Base-by-base conservation (phyloP, 2,329 filamentous ascomycete species). In the Diaporthe capsici region DNA sequence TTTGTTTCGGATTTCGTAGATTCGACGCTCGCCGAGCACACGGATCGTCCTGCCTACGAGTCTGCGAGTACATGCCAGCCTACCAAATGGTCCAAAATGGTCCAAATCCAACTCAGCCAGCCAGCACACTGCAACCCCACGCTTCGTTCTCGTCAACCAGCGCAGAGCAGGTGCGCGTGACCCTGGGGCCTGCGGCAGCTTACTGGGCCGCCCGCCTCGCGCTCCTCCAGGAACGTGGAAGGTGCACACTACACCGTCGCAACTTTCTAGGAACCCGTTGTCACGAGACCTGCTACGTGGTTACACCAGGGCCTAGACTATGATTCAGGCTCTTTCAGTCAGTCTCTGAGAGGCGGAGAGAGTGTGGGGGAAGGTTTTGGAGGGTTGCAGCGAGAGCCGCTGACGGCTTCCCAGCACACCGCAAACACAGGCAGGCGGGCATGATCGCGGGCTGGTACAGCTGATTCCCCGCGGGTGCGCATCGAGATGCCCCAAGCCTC, bases 211-310 rank as follows among this genome's bases (percentile, higher is more conserved):
- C 47, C 47, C 63, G 47, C 63, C 49, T 53, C n/a, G 49, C 49
- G n/a, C 61, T 34, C 34, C 34, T 55, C 10, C 49, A 39, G n/a
- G 34, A 70, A 70, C 34, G 34, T 70, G 31, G 65, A 55, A 55
- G 65, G 31, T 55, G 34, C 25, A 39, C 5, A 31, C 31, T 15
- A 5, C 34, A 2, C 22, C 10, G n/a, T 53, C 10, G 8, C 49
- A 53, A 55, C 25, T 42, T 5, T 39, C 34, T 25, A n/a, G 47
- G 49, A 39, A 28, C 4, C 65, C 44, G 22, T 37, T 42, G 65
- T 70, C 65, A 70, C 22, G 65, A 15, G 65, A 55, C n/a, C 49
- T 70, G 65, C 65, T 70, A 70, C 65, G 65, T 70, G 65, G 65
- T 55, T 55, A 55, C 65, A 70, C 65, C 15, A 49, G 15, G 65